These are phyloP conservation scores for Irpex sp. DNA, from an alignment of 1,284 basidiomycete species.

Conservation along the genomic window DNA sequence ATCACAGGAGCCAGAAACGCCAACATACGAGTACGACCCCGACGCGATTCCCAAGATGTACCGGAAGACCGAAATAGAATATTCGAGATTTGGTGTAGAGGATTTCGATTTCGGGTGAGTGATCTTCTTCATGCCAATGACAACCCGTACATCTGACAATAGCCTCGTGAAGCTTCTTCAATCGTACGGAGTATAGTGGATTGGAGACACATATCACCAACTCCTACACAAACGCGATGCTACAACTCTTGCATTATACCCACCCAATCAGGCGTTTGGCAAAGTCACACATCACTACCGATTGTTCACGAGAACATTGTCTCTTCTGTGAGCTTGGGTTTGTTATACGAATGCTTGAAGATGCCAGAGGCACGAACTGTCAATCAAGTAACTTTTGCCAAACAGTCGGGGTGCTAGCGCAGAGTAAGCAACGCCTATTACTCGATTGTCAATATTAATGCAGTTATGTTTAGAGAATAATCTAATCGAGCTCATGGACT, in stretches of 20 bases:
- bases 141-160: neutral
- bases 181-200: constrained; percentile 85
- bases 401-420: constrained; percentile 76
- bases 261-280: constrained; percentile 76
- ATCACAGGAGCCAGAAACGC: constrained; percentile 47
- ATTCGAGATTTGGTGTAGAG: constrained; percentile 98
- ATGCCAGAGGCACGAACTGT: constrained; percentile 91
- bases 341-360: constrained; percentile 91
- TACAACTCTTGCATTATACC: constrained; percentile 89
- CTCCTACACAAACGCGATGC: constrained; percentile 92
- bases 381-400: constrained; percentile 97
- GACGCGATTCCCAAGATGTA: constrained; percentile 81
- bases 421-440: constrained; percentile 47
- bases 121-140: constrained; percentile 10
- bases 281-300: constrained; percentile 86
- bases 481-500: constrained; percentile 87
- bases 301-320: constrained; percentile 87
- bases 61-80: constrained; percentile 93
- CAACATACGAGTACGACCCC: constrained; percentile 40
- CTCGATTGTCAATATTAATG: constrained; percentile 7
- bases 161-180: constrained; percentile 70
- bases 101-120: constrained; percentile 94
- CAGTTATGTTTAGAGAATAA: constrained; percentile 46
- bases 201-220: constrained; percentile 97
- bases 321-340: constrained; percentile 95